Evolutionary conservation across 768 basidiomycete genomes (phyloP).

Genomic region (Baorangia bicolor): DNA sequence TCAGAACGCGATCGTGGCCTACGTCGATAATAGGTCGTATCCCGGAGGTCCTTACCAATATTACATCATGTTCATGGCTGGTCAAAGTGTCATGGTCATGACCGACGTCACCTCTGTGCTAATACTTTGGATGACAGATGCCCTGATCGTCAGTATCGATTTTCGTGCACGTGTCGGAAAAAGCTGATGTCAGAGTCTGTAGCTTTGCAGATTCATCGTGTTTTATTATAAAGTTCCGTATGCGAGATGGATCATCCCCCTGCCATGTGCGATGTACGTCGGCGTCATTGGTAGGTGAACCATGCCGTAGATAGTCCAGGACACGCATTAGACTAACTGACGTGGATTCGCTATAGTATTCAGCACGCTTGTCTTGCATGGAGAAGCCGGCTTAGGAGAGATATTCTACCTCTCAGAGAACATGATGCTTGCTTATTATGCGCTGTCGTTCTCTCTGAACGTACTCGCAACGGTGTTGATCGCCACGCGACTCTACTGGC

Average conservation of each 20-base stretch:
- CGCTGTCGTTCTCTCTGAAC: slow-evolving; percentile 25
- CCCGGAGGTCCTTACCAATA: slow-evolving; percentile 28
- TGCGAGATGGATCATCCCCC: slow-evolving; percentile 25
- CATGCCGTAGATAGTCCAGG: neutral
- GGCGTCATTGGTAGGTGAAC: slow-evolving; percentile 23
- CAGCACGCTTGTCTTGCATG: slow-evolving; percentile 20
- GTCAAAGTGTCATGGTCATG: slow-evolving; percentile 24
- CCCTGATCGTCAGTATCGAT: slow-evolving; percentile 22
- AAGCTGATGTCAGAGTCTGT: neutral
- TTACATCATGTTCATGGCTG: slow-evolving; percentile 23
- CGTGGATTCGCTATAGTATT: slow-evolving; percentile 8
- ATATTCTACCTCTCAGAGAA: slow-evolving; percentile 24
- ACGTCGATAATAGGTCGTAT: slow-evolving; percentile 30
- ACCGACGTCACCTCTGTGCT: slow-evolving; percentile 22
- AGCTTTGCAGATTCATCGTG: slow-evolving; percentile 27
- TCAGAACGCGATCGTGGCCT: slow-evolving; percentile 28
- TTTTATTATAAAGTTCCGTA: slow-evolving; percentile 23
- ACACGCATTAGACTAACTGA: neutral
- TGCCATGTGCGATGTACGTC: slow-evolving; percentile 24
- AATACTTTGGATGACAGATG: slow-evolving; percentile 33
- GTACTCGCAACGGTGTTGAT: slow-evolving; percentile 24
- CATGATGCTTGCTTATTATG: slow-evolving; percentile 23
- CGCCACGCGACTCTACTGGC: slow-evolving; percentile 24
- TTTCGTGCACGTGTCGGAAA: neutral
- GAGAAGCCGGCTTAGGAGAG: slow-evolving; percentile 15